phyloP scores from a whole-genome alignment of 352 stramenopile species.

The Lagenidium giganteum region DNA sequence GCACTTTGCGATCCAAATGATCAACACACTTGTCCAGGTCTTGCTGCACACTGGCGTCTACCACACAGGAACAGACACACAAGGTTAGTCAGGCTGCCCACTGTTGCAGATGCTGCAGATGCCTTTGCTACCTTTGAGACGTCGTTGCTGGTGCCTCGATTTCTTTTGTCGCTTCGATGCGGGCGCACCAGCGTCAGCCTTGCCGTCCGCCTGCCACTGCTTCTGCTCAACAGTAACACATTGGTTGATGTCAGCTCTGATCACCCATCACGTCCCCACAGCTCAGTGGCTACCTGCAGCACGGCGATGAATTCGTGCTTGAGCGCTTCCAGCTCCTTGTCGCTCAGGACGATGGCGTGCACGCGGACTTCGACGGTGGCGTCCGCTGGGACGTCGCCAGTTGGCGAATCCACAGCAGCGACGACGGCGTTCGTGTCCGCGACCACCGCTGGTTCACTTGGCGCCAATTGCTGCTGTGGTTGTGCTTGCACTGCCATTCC shows the following conservation, averaged over 20 bases:
- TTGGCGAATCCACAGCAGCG: background rate
- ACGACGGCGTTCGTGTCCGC: slow-evolving; percentile 12
- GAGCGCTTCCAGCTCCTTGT: slow-evolving; percentile 31
- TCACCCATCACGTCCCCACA: too few relatives aligned
- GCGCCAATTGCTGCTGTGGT: too few relatives aligned
- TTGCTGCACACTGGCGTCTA: slow-evolving; percentile 20
- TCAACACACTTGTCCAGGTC: slow-evolving; percentile 35
- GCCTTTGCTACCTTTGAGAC: slow-evolving; percentile 12
- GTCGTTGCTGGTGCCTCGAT: slow-evolving; percentile 38
- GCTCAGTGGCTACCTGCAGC: too few relatives aligned
- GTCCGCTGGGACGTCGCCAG: slow-evolving; percentile 6
- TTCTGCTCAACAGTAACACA: too few relatives aligned
- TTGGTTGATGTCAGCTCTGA: too few relatives aligned
- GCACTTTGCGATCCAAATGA: slow-evolving; percentile 31
- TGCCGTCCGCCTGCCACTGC: slow-evolving; percentile 18
- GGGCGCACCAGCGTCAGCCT: slow-evolving; percentile 19
- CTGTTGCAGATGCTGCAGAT: slow-evolving; percentile 1
- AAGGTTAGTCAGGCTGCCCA: background rate
- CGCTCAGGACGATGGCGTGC: slow-evolving; percentile 25
- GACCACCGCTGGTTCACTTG: slow-evolving; percentile 9
- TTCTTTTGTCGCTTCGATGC: slow-evolving; percentile 64
- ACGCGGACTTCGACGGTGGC: slow-evolving; percentile 16
- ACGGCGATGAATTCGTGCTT: slow-evolving; percentile 33
- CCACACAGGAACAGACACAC: slow-evolving; percentile 3
- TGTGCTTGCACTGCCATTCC: too few relatives aligned